Evolutionary conservation across 441 rosid genomes (phyloP).

Genomic region (Euphorbia corollata): DNA sequence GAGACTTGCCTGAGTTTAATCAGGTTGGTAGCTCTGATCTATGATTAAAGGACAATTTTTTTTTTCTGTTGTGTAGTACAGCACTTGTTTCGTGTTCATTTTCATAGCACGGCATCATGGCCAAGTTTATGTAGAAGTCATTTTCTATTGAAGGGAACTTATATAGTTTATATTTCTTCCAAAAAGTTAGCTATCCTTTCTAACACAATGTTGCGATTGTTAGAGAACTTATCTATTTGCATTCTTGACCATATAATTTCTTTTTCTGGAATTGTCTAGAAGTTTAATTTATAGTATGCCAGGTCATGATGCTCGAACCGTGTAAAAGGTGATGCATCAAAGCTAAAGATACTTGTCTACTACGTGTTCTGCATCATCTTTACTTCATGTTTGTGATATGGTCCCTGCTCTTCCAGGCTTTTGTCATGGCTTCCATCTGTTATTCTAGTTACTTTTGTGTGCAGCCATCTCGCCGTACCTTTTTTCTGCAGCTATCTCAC

Average conservation of each 20-base stretch:
- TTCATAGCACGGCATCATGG: not conserved
- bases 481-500: not conserved
- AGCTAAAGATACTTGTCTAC: not conserved
- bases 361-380: not conserved
- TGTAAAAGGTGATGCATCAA: slow-evolving; percentile 4
- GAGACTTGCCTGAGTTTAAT: slow-evolving; percentile 90
- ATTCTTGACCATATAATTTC: not conserved
- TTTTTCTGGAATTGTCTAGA: not conserved
- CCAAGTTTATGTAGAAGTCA: not conserved
- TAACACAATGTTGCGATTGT: not conserved
- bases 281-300: not conserved
- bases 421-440: not conserved
- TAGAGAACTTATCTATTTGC: not conserved
- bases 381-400: not conserved
- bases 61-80: slow-evolving; percentile 7
- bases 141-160: slow-evolving; percentile 3
- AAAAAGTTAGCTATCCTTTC: not conserved
- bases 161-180: not conserved
- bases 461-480: not conserved
- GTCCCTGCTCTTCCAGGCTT: not conserved
- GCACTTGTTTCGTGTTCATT: not conserved
- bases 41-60: slow-evolving; percentile 5
- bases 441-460: not conserved
- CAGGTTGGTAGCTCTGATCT: slow-evolving; percentile 50
- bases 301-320: not conserved